These are phyloP conservation scores for Pezicula neosporulosa DNA, from an alignment of 2,329 filamentous ascomycete species.

Conservation along the genomic window DNA sequence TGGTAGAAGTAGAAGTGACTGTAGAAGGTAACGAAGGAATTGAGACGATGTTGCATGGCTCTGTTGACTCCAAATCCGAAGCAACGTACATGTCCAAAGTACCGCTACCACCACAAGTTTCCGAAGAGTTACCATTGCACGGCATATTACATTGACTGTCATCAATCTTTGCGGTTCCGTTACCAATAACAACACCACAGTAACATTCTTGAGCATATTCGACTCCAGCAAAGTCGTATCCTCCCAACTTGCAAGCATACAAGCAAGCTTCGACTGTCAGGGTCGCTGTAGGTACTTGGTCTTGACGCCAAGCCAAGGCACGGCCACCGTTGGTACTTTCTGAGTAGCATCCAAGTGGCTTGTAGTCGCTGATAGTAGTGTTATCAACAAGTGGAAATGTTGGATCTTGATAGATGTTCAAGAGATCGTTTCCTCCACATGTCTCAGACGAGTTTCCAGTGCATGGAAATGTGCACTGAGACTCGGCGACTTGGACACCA, in stretches of 20 bases:
- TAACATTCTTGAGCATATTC: conserved; percentile 36
- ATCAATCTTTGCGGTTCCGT: conserved; percentile 19
- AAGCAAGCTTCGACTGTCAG: conserved; percentile 33
- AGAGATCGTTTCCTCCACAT: conserved; percentile 21
- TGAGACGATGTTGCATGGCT: conserved; percentile 40
- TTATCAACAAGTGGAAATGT: conserved; percentile 27
- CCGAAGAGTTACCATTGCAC: conserved; percentile 30
- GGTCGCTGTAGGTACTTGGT: conserved; percentile 23
- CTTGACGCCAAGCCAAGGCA: conserved; percentile 27
- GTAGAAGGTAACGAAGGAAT: conserved; percentile 23
- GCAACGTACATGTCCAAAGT: conserved; percentile 39
- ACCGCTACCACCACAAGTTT: conserved; percentile 31
- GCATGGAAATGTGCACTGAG: conserved; percentile 22
- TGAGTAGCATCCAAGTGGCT: conserved; percentile 36
- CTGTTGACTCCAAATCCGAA: conserved; percentile 43
- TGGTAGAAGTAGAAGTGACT: conserved; percentile 1
- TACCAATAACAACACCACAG: conserved; percentile 34
- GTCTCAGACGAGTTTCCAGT: conserved; percentile 18
- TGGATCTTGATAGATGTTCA: conserved; percentile 31
- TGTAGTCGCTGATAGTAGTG: conserved; percentile 25
- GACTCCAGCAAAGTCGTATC: conserved; percentile 35
- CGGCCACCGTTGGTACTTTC: conserved; percentile 27
- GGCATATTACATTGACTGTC: conserved; percentile 26
- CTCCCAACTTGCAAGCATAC: conserved; percentile 31
- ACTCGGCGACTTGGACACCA: conserved; percentile 19